A percentile compares a stretch with the other conserved stretches of the same genome.
These are phyloP conservation scores for Vigna unguiculata DNA, from an alignment of 306 rosid species.

Conservation along the genomic window DNA sequence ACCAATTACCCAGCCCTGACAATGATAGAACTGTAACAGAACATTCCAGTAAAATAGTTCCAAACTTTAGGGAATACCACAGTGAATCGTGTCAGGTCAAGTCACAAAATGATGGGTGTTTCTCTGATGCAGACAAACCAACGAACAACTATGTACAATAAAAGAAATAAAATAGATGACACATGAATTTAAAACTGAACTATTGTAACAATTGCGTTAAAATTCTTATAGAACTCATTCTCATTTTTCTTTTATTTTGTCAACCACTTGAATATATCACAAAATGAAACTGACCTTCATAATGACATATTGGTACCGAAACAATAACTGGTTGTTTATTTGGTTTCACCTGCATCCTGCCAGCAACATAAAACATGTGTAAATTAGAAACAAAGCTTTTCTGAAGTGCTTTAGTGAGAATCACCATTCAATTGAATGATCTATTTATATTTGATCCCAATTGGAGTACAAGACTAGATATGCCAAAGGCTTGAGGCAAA, in stretches of 20 bases:
- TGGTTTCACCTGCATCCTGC: constrained; percentile 89
- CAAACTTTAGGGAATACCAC: constrained; percentile 4
- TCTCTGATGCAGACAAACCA: neutral
- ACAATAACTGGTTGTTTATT: constrained; percentile 71
- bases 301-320: constrained; percentile 83
- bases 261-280: constrained; percentile 27
- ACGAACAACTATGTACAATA: neutral
- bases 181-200: constrained; percentile 9
- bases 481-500: too few relatives aligned
- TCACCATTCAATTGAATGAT: neutral
- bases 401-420: neutral
- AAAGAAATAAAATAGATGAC: constrained; percentile 16
- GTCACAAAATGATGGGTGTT: neutral
- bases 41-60: neutral
- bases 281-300: constrained; percentile 72
- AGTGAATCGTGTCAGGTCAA: neutral
- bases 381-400: neutral
- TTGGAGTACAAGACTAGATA: too few relatives aligned
- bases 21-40: neutral
- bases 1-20: constrained; percentile 5
- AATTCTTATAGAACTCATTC: constrained; percentile 19
- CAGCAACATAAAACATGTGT: neutral
- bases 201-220: constrained; percentile 19
- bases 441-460: neutral
- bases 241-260: neutral